These are phyloP conservation scores for Mycena metata DNA, from an alignment of 768 basidiomycete species.

Conservation along the genomic window DNA sequence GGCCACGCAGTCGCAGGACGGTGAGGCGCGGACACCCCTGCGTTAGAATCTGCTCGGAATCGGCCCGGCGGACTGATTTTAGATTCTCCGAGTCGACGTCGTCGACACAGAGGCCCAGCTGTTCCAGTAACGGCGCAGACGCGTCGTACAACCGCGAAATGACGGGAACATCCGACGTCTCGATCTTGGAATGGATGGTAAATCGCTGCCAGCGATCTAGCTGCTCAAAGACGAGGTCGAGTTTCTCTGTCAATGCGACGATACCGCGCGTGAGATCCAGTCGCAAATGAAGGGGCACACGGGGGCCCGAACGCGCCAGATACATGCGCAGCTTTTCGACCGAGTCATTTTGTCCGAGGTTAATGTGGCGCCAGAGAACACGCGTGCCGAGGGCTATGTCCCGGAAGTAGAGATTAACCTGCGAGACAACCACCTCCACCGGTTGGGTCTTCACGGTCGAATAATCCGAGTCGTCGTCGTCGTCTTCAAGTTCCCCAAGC, in stretches of 20 bases:
- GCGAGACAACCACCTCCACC: conserved; percentile 29
- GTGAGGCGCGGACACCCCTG: conserved; percentile 48
- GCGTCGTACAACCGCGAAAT: conserved; percentile 47
- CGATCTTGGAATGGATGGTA: conserved; percentile 46
- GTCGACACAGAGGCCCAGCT: conserved; percentile 55
- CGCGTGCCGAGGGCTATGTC: conserved; percentile 22
- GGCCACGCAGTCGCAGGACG: conserved; percentile 59
- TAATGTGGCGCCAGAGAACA: conserved; percentile 35
- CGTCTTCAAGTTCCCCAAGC: conserved; percentile 10
- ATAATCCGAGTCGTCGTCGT: neutral
- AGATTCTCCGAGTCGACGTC: conserved; percentile 43
- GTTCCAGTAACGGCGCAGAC: conserved; percentile 51
- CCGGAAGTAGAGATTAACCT: conserved; percentile 35
- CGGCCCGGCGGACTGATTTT: conserved; percentile 32
- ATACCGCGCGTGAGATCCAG: conserved; percentile 22
- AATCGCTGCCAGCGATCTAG: conserved; percentile 55
- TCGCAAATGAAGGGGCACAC: conserved; percentile 18
- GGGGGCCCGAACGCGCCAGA: conserved; percentile 29
- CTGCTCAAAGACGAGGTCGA: conserved; percentile 49
- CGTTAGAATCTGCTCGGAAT: conserved; percentile 45
- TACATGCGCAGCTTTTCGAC: conserved; percentile 30
- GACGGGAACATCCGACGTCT: conserved; percentile 43
- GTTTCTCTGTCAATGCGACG: conserved; percentile 34
- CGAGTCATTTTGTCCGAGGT: conserved; percentile 7
- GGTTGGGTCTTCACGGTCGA: neutral